Conservation (phyloP, 805 yeast species). For the Wickerhamomyces mucosus region DNA sequence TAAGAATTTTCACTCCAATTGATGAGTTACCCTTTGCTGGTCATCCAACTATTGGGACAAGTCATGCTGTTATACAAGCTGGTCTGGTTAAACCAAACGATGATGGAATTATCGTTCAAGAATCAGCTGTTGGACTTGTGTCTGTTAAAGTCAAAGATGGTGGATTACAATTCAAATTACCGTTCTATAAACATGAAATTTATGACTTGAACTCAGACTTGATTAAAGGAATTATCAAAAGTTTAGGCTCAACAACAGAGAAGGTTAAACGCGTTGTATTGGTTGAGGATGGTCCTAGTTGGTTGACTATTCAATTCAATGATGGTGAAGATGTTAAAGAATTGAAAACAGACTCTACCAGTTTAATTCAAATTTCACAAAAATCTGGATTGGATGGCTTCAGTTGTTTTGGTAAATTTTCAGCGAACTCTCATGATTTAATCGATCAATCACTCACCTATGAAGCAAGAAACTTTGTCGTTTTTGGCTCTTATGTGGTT, state of each 20-base stretch:
- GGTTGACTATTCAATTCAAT: slow-evolving; percentile 30
- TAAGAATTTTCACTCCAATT: slow-evolving; percentile 40
- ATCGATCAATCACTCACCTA: slow-evolving; percentile 11
- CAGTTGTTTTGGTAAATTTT: slow-evolving; percentile 29
- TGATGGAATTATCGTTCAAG: slow-evolving; percentile 27
- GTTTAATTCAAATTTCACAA: slow-evolving; percentile 14
- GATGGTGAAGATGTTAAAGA: slow-evolving; percentile 24
- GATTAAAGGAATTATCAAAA: slow-evolving; percentile 9
- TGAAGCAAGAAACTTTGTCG: slow-evolving; percentile 38
- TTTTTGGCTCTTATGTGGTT: slow-evolving; percentile 22
- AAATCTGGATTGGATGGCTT: slow-evolving; percentile 24
- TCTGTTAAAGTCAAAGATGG: slow-evolving; percentile 14
- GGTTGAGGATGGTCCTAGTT: slow-evolving; percentile 36
- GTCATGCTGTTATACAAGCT: slow-evolving; percentile 34
- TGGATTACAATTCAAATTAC: slow-evolving; percentile 22
- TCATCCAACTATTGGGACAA: slow-evolving; percentile 51
- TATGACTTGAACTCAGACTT: slow-evolving; percentile 1
- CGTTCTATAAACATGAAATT: slow-evolving; percentile 5
- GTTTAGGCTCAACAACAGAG: slow-evolving; percentile 5
- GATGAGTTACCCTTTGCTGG: slow-evolving; percentile 54
- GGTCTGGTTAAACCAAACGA: slow-evolving; percentile 20
- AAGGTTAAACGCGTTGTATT: slow-evolving; percentile 18
- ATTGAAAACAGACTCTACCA: slow-evolving; percentile 23
- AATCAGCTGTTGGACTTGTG: slow-evolving; percentile 37
- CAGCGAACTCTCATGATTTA: slow-evolving; percentile 1